These are phyloP conservation scores for Leptographium flavum DNA, from an alignment of 2,329 filamentous ascomycete species.

Conservation along the genomic window DNA sequence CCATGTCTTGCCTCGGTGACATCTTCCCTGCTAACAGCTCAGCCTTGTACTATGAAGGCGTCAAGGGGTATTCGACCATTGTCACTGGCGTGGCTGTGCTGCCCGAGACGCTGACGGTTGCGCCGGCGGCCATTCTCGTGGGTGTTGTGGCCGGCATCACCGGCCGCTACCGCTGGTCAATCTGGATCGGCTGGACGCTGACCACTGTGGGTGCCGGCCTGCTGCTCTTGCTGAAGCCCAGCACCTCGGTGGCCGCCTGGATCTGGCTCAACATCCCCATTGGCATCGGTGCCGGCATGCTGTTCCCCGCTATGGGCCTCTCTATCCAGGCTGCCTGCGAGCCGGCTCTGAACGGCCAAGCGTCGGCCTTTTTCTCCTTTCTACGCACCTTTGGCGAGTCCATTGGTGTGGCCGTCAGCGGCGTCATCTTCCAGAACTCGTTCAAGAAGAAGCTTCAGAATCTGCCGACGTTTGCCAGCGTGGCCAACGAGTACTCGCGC, in stretches of 20 bases:
- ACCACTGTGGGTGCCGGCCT: slow-evolving; percentile 15
- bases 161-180: slow-evolving; percentile 18
- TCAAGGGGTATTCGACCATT: slow-evolving; percentile 18
- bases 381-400: slow-evolving; percentile 25
- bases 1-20: neutral
- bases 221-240: slow-evolving; percentile 7
- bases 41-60: slow-evolving; percentile 15
- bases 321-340: slow-evolving; percentile 23
- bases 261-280: slow-evolving; percentile 20
- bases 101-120: slow-evolving; percentile 13
- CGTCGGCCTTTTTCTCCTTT: slow-evolving; percentile 26
- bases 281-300: slow-evolving; percentile 22
- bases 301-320: slow-evolving; percentile 25
- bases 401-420: slow-evolving; percentile 25
- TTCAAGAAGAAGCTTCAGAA: slow-evolving; percentile 8
- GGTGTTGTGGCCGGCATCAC: slow-evolving; percentile 10
- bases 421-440: slow-evolving; percentile 25
- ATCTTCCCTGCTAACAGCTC: neutral
- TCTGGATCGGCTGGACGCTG: slow-evolving; percentile 15
- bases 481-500: slow-evolving; percentile 30
- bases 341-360: slow-evolving; percentile 21
- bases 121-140: slow-evolving; percentile 10
- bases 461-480: slow-evolving; percentile 6
- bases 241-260: slow-evolving; percentile 17
- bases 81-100: slow-evolving; percentile 17